phyloP scores from a whole-genome alignment of 192 early-diverging fungal genomes.

The Umbelopsis sp. region DNA sequence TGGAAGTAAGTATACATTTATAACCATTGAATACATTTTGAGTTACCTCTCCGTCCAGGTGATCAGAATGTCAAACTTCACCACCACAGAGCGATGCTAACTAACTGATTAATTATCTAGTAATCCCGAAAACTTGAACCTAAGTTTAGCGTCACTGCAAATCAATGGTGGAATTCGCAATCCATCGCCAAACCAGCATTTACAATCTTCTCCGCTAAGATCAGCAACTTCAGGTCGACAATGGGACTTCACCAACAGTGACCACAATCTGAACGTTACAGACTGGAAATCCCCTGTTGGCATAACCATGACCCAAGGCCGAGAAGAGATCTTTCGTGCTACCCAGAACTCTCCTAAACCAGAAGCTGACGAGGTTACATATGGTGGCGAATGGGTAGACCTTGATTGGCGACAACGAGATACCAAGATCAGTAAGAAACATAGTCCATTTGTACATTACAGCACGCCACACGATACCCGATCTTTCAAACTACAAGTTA shows the following conservation, averaged over 20 bases:
- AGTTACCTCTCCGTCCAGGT: too few species aligned
- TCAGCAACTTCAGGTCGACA: neutral
- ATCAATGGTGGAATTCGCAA: neutral
- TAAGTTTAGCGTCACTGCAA: constrained; percentile 1
- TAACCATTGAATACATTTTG: too few species aligned
- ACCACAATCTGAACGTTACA: neutral
- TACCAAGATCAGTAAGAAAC: neutral
- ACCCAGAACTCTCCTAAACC: neutral
- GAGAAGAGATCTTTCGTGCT: constrained; percentile 3
- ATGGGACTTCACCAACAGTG: neutral
- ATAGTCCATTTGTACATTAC: neutral
- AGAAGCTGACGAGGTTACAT: neutral
- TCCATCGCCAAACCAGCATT: neutral
- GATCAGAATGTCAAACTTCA: too few species aligned
- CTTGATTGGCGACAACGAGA: neutral
- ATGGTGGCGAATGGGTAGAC: constrained; percentile 10
- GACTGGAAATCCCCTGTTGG: constrained; percentile 9
- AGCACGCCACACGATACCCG: neutral
- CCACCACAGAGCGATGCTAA: neutral
- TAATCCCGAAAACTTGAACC: neutral
- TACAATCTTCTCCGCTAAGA: neutral
- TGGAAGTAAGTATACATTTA: too few species aligned
- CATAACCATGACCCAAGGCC: neutral
- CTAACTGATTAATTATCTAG: neutral
- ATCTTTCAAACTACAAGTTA: constrained; percentile 24